A percentile compares a stretch with the other conserved stretches of the same genome.
Conservation (phyloP, 2,329 filamentous ascomycete species). For the Aspergillus piperis region DNA sequence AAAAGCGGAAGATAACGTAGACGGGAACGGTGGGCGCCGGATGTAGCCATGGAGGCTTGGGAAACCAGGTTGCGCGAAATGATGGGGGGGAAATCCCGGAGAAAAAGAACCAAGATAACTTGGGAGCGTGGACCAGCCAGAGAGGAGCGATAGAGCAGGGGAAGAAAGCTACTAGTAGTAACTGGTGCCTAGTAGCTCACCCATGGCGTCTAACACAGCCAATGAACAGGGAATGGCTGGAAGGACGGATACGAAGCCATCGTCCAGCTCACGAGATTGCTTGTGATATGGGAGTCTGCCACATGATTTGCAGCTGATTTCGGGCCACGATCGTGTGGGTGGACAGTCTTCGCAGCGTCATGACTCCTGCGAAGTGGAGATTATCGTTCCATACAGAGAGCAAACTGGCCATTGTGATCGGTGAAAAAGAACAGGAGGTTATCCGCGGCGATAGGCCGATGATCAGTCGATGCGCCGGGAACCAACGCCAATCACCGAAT, state of each 20-base stretch:
- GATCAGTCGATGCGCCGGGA: not conserved
- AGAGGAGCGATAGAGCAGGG: constrained; percentile 15
- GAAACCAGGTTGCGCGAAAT: constrained; percentile 9
- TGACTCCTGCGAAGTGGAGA: not conserved
- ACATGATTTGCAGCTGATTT: not conserved
- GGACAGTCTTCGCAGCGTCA: not conserved
- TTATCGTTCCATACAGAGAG: not conserved
- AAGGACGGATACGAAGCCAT: constrained; percentile 1
- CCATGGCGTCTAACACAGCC: constrained; percentile 6
- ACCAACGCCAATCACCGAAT: not conserved
- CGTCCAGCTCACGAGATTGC: not conserved
- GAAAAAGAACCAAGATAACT: constrained; percentile 3
- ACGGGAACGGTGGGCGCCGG: not conserved
- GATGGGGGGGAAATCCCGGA: constrained; percentile 1
- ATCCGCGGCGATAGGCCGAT: not conserved
- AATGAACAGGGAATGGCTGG: constrained; percentile 3
- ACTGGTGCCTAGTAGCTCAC: not conserved
- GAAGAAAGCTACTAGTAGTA: constrained; percentile 1
- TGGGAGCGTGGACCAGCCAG: constrained; percentile 17
- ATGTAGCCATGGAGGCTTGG: constrained; percentile 5
- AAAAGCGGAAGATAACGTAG: constrained; percentile 1
- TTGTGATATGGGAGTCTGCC: constrained; percentile 6
- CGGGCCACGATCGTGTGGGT: not conserved
- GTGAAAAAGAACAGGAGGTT: not conserved
- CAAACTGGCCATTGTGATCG: not conserved